A percentile compares a stretch with the other conserved stretches of the same genome.
Evolutionary conservation across 2,329 filamentous ascomycete species (phyloP).

Genomic region (Aurifilum marmelostoma): DNA sequence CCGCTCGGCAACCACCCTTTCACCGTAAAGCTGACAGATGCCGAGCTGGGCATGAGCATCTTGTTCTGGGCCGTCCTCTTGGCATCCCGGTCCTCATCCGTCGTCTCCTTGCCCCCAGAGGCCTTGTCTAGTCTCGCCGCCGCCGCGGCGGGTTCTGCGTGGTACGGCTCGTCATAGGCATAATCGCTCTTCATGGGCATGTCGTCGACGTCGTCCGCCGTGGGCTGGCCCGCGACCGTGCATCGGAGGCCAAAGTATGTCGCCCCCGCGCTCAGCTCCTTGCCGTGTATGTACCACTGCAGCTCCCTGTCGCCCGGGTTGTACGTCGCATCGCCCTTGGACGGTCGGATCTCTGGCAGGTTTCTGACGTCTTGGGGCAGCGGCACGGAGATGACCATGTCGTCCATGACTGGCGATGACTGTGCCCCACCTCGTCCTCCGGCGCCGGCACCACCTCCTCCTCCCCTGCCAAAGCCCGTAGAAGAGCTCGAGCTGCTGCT

Average conservation of each 20-base stretch:
- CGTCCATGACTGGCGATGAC: constrained; percentile 68
- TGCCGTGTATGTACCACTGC: constrained; percentile 82
- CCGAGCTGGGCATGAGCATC: constrained; percentile 79
- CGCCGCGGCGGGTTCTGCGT: constrained; percentile 44
- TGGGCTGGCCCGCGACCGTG: constrained; percentile 70
- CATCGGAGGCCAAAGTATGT: constrained; percentile 76
- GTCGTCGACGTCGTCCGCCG: constrained; percentile 51
- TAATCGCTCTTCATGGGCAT: constrained; percentile 53
- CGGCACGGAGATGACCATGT: constrained; percentile 77
- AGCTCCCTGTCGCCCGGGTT: constrained; percentile 71
- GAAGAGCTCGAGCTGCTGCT: constrained; percentile 34
- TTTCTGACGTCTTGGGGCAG: constrained; percentile 80
- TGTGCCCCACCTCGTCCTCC: constrained; percentile 56
- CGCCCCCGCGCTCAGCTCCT: constrained; percentile 70
- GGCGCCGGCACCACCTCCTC: constrained; percentile 37
- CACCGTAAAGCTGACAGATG: constrained; percentile 71
- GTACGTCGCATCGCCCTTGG: constrained; percentile 82
- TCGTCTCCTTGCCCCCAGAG: constrained; percentile 34
- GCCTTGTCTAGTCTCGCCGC: constrained; percentile 41
- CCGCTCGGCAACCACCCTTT: constrained; percentile 72
- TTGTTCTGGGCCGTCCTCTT: constrained; percentile 69
- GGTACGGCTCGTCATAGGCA: constrained; percentile 60
- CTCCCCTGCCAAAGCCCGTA: constrained; percentile 47
- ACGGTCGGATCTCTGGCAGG: constrained; percentile 78
- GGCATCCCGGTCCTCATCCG: constrained; percentile 51